Evolutionary conservation across 2,329 filamentous ascomycete genomes (phyloP).

Genomic region (Gliomastix tumulicola): DNA sequence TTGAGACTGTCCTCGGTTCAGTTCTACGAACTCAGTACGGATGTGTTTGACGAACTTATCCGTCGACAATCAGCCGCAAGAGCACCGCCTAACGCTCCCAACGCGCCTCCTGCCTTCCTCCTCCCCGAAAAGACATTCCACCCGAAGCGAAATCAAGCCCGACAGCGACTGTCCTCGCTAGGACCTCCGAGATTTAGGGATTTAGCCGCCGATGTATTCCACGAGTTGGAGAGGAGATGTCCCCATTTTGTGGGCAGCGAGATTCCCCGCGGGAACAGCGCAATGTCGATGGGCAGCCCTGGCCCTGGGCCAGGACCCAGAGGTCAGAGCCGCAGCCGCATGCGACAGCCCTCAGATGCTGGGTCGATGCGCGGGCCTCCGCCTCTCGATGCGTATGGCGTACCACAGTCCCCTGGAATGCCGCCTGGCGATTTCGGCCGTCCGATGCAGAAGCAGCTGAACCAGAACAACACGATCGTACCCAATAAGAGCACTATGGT

Average conservation of each 20-base stretch:
- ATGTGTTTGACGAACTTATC: constrained; percentile 92
- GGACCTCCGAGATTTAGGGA: constrained; percentile 83
- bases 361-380: constrained; percentile 49
- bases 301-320: constrained; percentile 49
- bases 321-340: constrained; percentile 40
- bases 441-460: constrained; percentile 78
- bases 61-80: constrained; percentile 68
- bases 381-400: constrained; percentile 36
- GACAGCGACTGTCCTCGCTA: constrained; percentile 87
- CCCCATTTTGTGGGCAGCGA: constrained; percentile 70
- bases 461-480: constrained; percentile 88
- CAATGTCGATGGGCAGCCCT: constrained; percentile 50
- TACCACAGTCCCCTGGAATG: constrained; percentile 53
- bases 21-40: constrained; percentile 95
- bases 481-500: constrained; percentile 98
- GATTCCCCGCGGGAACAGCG: constrained; percentile 62
- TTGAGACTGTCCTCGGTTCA: constrained; percentile 84
- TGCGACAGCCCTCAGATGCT: constrained; percentile 53
- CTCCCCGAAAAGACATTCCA: constrained; percentile 86
- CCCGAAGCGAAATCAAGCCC: constrained; percentile 94
- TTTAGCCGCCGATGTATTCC: constrained; percentile 91
- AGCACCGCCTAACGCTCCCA: constrained; percentile 43
- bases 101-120: constrained; percentile 62
- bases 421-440: constrained; percentile 61
- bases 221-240: constrained; percentile 85